phyloP scores from a whole-genome alignment of 352 stramenopile species.

The Pythium brachiatum region DNA sequence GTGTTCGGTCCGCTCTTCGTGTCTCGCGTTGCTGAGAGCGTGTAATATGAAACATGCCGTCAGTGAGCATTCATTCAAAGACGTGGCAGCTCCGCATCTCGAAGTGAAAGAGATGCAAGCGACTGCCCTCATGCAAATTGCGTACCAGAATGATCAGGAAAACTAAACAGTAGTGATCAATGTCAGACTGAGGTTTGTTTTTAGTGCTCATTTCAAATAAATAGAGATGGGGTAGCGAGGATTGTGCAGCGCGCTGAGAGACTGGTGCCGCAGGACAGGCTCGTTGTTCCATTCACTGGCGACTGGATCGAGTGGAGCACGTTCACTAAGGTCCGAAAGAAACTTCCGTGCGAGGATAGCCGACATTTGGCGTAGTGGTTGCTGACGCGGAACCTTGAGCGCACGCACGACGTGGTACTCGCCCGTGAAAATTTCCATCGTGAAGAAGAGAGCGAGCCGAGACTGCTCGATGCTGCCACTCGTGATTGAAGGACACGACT shows the following conservation, averaged over 20 bases:
- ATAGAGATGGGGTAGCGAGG: constrained; percentile 48
- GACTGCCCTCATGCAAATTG: neutral
- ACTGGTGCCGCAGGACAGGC: constrained; percentile 36
- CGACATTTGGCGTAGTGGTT: constrained; percentile 33
- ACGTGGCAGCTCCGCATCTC: neutral
- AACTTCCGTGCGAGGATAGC: constrained; percentile 32
- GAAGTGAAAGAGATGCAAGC: constrained; percentile 6
- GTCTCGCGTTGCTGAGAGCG: constrained; percentile 42
- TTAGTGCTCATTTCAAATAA: constrained; percentile 25
- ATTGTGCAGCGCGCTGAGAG: constrained; percentile 43
- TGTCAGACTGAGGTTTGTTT: neutral
- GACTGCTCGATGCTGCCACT: constrained; percentile 11
- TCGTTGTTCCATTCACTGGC: constrained; percentile 38
- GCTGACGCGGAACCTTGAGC: constrained; percentile 35
- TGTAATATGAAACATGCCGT: neutral
- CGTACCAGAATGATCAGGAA: neutral
- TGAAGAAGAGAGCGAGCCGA: constrained; percentile 41
- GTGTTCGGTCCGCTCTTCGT: constrained; percentile 93
- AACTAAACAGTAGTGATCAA: neutral
- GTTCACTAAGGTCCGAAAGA: constrained; percentile 27
- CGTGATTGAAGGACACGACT: constrained; percentile 14
- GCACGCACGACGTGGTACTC: constrained; percentile 42
- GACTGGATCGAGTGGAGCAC: constrained; percentile 13
- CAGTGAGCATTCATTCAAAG: neutral
- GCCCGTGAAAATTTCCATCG: constrained; percentile 43